phyloP scores from a whole-genome alignment of 306 rosid species.

The Cucumis melo region DNA sequence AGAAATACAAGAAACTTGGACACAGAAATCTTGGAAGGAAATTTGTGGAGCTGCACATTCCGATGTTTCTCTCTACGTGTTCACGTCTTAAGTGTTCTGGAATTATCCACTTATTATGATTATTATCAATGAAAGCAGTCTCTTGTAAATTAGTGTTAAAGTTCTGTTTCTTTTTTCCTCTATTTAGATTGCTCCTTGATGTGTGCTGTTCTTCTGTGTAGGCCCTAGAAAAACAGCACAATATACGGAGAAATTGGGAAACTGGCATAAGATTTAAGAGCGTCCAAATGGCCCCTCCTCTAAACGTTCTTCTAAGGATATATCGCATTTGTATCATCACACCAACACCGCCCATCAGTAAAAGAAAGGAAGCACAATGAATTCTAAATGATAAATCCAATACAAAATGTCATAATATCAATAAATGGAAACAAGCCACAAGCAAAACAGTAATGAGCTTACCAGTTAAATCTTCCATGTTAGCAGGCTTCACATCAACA shows the following conservation, averaged over 20 bases:
- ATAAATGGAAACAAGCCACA: not conserved
- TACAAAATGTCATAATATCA: not conserved
- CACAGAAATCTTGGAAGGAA: not conserved
- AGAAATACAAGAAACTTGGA: not conserved
- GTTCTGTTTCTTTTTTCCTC: not conserved
- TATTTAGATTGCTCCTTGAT: not conserved
- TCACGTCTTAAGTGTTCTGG: not conserved
- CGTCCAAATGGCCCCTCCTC: not conserved
- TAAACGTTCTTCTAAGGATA: not conserved
- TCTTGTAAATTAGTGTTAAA: not conserved
- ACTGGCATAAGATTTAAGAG: not conserved
- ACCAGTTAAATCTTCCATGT: slow-evolving; percentile 99
- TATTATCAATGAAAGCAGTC: not conserved
- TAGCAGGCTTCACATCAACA: slow-evolving; percentile 93
- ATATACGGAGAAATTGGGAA: not conserved
- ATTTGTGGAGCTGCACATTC: not conserved
- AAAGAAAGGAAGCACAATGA: not conserved
- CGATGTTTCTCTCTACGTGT: not conserved
- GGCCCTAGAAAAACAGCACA: not conserved
- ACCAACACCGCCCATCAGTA: not conserved
- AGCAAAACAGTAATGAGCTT: slow-evolving; percentile 2
- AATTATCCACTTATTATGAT: not conserved
- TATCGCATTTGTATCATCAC: not conserved
- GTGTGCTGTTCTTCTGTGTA: not conserved
- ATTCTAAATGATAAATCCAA: not conserved